These are phyloP conservation scores for Smittium culicis DNA, from an alignment of 371 early-diverging fungal species.

Conservation along the genomic window DNA sequence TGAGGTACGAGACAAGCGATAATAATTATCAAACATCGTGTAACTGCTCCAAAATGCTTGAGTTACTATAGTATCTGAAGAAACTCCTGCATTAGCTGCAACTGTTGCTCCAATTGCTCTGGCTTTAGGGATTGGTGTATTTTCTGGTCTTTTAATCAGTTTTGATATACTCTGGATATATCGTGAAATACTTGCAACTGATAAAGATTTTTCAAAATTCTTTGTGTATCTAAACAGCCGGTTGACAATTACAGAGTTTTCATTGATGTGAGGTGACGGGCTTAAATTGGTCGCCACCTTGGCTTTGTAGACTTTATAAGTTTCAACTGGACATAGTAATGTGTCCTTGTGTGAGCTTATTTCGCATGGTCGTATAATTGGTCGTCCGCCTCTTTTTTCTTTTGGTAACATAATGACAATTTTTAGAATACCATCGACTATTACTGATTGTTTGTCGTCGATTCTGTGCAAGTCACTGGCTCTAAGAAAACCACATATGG, in stretches of 20 bases:
- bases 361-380: constrained; percentile 6
- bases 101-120: constrained; percentile 18
- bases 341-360: neutral
- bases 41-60: constrained; percentile 18
- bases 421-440: neutral
- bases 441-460: constrained; percentile 6
- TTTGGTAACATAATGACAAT: constrained; percentile 15
- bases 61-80: constrained; percentile 15
- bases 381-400: constrained; percentile 9
- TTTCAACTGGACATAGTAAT: constrained; percentile 13
- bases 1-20: neutral
- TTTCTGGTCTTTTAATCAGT: constrained; percentile 7
- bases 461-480: constrained; percentile 22
- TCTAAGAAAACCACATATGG: constrained; percentile 19
- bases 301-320: constrained; percentile 10
- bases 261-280: neutral
- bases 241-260: neutral
- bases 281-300: constrained; percentile 13
- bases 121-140: constrained; percentile 13
- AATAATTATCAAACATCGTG: constrained; percentile 13
- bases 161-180: neutral
- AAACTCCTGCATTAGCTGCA: constrained; percentile 13
- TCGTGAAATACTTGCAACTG: neutral
- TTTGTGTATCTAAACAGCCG: neutral
- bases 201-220: neutral